Evolutionary conservation across 371 early-diverging fungal species (phyloP), one percentile per base, ranked within the genome.

Genomic region (Thermomucor indicae-seudaticae): DNA sequence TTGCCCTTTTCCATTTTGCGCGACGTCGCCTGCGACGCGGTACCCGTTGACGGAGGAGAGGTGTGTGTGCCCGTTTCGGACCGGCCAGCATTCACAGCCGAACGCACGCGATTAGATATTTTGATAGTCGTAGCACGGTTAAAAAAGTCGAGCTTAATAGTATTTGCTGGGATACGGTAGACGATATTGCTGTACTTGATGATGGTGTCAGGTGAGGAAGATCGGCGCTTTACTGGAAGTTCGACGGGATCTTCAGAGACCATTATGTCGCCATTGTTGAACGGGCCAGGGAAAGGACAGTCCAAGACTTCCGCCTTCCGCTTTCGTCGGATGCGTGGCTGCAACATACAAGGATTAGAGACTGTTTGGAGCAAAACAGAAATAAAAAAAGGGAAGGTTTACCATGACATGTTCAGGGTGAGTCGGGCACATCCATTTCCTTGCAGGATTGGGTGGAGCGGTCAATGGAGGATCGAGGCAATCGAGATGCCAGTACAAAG

Each of bases 401-500:
- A 66, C 68, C 62, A 80, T 55, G 3, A 69, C 65, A 39, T 84
- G 80, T 40, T 92, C 91, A n/a, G 71, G 84, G 62, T 94, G 95
- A 48, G 79, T 83, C 4, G 95, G 95, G 60, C 95, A 94, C 83
- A 84, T 89, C 95, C 95, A 94, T 49, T 79, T 81, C 27, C 65
- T 67, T 24, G 62, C 58, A 7, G 72, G 43, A 58, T 75, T 79
- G 16, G 91, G 92, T 19, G 84, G 65, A 7, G 62, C 54, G 8
- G 84, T 66, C 55, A 89, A 62, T 14, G 91, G 90, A 19, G 89
- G 92, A 43, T 73, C 71, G 17, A 91, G 56, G 62, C 95, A 95
- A 57, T 93, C 94, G 55, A 90, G 66, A 59, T 95, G 95, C 93
- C 93, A 95, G 59, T 69, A 71, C 12, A 88, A 57, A 32, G 70